Evolutionary conservation across 75 land plant genomes (phyloP).

Genomic region (Selaginella moellendorffii): DNA sequence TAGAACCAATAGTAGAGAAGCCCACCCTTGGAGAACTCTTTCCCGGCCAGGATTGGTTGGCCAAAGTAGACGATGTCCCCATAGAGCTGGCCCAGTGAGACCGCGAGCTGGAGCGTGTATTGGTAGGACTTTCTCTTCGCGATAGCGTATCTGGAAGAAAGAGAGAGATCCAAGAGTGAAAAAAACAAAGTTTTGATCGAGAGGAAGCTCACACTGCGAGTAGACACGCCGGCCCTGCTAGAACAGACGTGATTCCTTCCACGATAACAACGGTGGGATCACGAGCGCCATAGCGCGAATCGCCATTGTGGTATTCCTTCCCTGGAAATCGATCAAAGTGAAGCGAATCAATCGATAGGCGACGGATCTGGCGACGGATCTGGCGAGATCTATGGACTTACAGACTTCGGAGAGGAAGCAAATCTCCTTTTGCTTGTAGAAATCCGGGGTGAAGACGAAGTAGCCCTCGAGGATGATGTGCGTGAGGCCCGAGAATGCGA

Average conservation of each 20-base stretch:
- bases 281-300: conserved; percentile 76
- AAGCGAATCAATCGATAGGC: no score
- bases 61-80: conserved; percentile 52
- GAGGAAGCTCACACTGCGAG: conserved; percentile 53
- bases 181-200: neutral
- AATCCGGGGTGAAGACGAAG: conserved; percentile 78
- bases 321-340: conserved; percentile 37
- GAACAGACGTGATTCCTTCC: conserved; percentile 71
- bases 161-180: neutral
- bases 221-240: conserved; percentile 73
- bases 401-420: conserved; percentile 73
- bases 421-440: conserved; percentile 47
- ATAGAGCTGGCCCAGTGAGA: conserved; percentile 63
- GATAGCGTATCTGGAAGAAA: conserved; percentile 61
- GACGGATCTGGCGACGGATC: no score
- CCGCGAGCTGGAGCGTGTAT: conserved; percentile 51
- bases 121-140: conserved; percentile 53
- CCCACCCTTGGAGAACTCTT: conserved; percentile 33
- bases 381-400: conserved; percentile 27
- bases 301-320: conserved; percentile 97
- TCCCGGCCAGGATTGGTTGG: conserved; percentile 49
- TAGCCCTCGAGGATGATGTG: conserved; percentile 83
- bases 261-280: conserved; percentile 53
- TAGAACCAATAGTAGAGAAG: conserved; percentile 57
- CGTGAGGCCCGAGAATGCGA: conserved; percentile 66